These are phyloP conservation scores for Pontederia crassipes DNA, from an alignment of 176 grass and related monocot genomes.

Conservation along the genomic window DNA sequence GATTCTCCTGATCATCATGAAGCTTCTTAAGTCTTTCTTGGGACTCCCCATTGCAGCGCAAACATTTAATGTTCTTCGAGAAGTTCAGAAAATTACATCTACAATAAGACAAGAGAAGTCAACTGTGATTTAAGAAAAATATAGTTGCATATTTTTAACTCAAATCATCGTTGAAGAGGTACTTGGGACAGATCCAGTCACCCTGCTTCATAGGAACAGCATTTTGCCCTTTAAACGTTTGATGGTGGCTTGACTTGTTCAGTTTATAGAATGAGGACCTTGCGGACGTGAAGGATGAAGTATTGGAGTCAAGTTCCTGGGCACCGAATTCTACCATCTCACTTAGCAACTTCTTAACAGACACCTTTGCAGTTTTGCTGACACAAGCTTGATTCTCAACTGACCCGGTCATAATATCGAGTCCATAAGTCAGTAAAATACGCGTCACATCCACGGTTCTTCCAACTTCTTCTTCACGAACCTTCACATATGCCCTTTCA, in stretches of 20 bases:
- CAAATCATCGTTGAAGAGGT: constrained; percentile 15
- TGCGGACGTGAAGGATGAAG: constrained; percentile 7
- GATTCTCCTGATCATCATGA: constrained; percentile 28
- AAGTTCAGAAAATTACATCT: constrained; percentile 98
- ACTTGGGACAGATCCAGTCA: constrained; percentile 93
- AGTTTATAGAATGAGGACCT: constrained; percentile 10
- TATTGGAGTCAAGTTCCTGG: constrained; percentile 19
- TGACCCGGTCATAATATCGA: constrained; percentile 54
- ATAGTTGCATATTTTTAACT: not conserved
- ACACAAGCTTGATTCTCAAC: constrained; percentile 62
- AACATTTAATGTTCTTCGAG: constrained; percentile 87
- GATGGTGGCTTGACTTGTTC: not conserved
- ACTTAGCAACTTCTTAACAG: constrained; percentile 59
- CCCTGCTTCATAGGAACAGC: constrained; percentile 61
- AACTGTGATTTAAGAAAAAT: not conserved
- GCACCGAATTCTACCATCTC: constrained; percentile 49
- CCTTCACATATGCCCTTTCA: constrained; percentile 76
- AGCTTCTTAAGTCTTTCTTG: constrained; percentile 64
- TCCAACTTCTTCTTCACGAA: constrained; percentile 65
- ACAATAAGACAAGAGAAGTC: constrained; percentile 13
- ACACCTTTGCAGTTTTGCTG: constrained; percentile 55
- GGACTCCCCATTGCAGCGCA: constrained; percentile 72
- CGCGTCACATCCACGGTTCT: constrained; percentile 87
- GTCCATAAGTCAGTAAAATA: constrained; percentile 69
- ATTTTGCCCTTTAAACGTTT: constrained; percentile 8